These are phyloP conservation scores for Persicaria maculosa DNA, from an alignment of 148 eudicot genomes.

Conservation along the genomic window DNA sequence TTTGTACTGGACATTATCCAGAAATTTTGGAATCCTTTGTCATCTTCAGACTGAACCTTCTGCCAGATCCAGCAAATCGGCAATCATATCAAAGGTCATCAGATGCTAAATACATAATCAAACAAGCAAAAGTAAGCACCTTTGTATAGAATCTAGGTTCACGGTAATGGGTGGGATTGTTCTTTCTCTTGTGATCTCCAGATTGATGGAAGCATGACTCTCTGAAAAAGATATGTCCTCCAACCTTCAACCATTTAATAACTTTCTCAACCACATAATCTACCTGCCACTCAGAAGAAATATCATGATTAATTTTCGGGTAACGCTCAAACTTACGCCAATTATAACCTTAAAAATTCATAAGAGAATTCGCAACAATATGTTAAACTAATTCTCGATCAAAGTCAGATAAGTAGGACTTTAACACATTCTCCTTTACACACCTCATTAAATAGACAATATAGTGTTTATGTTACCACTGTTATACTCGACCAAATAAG, in stretches of 20 bases:
- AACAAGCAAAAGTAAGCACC: conserved; percentile 28
- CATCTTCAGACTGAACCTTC: conserved; percentile 74
- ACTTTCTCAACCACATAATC: conserved; percentile 60
- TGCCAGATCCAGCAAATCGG: conserved; percentile 98
- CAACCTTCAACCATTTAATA: conserved; percentile 88
- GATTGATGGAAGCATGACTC: conserved; percentile 99
- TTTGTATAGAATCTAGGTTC: conserved; percentile 89
- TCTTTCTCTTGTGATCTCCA: conserved; percentile 86
- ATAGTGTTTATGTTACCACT: no score
- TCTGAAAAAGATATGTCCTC: conserved; percentile 86
- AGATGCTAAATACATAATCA: background rate
- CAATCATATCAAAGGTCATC: conserved; percentile 16
- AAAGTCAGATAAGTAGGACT: background rate
- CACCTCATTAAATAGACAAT: no score
- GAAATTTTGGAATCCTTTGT: conserved; percentile 82
- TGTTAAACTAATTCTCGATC: background rate
- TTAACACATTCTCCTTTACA: no score
- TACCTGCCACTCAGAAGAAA: conserved; percentile 40
- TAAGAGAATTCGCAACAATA: no score
- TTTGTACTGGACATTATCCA: conserved; percentile 91
- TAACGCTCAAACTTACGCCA: background rate
- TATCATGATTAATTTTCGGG: background rate
- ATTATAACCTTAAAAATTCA: background rate
- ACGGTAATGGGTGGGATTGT: conserved; percentile 96
- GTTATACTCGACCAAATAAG: no score